Evolutionary conservation across 352 stramenopile species (phyloP).

Genomic region (Pythium brassicae): DNA sequence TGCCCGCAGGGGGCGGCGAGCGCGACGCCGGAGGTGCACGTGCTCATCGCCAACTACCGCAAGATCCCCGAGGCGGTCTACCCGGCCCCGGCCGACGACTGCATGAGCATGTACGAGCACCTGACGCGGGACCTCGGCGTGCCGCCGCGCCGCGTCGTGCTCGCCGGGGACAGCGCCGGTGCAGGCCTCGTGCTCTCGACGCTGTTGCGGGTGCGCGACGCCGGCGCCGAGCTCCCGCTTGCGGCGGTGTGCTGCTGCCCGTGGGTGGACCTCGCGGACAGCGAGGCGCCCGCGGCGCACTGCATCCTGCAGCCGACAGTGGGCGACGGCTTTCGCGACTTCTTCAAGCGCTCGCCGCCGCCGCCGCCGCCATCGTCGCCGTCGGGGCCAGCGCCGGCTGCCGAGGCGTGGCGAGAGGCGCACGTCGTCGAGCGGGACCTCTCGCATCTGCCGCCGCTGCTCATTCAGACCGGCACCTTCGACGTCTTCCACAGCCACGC

Average conservation of each 20-base stretch:
- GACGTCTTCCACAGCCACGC: conserved; percentile 45
- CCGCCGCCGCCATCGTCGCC: too few species aligned
- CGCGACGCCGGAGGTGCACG: conserved; percentile 22
- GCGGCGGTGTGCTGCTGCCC: conserved; percentile 40
- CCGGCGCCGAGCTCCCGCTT: conserved; percentile 19
- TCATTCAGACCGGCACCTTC: conserved; percentile 41
- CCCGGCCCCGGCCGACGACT: conserved; percentile 42
- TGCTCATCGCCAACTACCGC: conserved; percentile 70
- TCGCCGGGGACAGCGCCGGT: conserved; percentile 52
- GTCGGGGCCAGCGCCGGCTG: neutral
- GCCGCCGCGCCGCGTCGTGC: conserved; percentile 23
- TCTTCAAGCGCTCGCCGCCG: conserved; percentile 15
- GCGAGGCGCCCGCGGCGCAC: conserved; percentile 26
- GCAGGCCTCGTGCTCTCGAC: conserved; percentile 40
- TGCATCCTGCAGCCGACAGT: conserved; percentile 48
- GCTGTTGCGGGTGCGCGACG: conserved; percentile 31
- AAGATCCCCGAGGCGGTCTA: conserved; percentile 44
- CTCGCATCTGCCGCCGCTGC: conserved; percentile 28
- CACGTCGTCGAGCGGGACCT: conserved; percentile 38
- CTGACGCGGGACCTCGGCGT: conserved; percentile 25
- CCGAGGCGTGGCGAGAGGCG: conserved; percentile 28
- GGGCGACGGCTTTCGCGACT: conserved; percentile 28
- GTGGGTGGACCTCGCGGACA: conserved; percentile 36
- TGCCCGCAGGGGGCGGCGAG: too few species aligned
- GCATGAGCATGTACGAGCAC: conserved; percentile 41